Conservation (phyloP, 1,284 basidiomycete genomes). For the Boletus mariae region DNA sequence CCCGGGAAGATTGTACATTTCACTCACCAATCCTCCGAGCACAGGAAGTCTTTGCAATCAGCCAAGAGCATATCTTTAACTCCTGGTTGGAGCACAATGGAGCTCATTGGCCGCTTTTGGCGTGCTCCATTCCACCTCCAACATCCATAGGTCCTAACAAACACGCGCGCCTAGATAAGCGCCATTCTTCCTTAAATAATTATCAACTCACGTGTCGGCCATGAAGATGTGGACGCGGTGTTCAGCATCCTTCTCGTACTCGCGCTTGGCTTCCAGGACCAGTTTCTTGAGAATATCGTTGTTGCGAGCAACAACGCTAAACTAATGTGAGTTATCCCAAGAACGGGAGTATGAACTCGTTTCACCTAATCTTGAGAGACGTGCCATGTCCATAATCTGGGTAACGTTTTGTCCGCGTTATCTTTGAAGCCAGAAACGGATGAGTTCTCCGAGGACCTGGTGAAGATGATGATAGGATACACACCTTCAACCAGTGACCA, state of each 20-base stretch:
- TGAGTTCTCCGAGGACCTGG: constrained; percentile 25
- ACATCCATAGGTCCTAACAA: constrained; percentile 57
- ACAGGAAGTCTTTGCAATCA: constrained; percentile 80
- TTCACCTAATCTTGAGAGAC: constrained; percentile 74
- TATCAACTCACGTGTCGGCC: constrained; percentile 70
- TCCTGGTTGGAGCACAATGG: constrained; percentile 79
- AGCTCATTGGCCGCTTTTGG: constrained; percentile 82
- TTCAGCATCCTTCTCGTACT: constrained; percentile 84
- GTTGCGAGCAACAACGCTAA: constrained; percentile 77
- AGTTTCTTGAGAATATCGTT: constrained; percentile 82
- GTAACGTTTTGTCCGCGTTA: constrained; percentile 71
- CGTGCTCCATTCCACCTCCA: constrained; percentile 86
- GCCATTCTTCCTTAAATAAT: constrained; percentile 6
- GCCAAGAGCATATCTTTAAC: constrained; percentile 84
- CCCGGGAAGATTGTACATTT: constrained; percentile 8
- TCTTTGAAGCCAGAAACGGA: constrained; percentile 42
- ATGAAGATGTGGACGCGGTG: constrained; percentile 84
- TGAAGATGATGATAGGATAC: constrained; percentile 24
- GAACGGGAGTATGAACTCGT: neutral
- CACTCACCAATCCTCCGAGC: constrained; percentile 77
- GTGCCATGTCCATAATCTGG: constrained; percentile 68
- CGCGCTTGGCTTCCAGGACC: constrained; percentile 78
- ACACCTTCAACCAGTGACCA: constrained; percentile 79
- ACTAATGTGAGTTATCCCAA: constrained; percentile 11
- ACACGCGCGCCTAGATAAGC: constrained; percentile 7